Base-by-base conservation (phyloP, 805 yeast genomes). In the Komagataella pastoris region DNA sequence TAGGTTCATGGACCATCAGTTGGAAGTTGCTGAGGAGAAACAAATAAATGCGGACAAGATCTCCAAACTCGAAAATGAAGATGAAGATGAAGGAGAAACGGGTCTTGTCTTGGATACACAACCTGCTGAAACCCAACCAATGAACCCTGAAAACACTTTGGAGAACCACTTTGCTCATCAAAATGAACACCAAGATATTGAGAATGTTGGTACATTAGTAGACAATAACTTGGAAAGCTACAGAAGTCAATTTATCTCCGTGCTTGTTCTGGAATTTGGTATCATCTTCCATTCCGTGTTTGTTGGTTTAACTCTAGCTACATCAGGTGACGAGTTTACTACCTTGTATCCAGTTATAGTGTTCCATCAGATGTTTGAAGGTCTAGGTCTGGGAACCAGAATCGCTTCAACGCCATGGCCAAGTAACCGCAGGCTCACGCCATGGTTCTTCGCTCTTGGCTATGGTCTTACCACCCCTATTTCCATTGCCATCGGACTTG, bases 301-400 rank as follows among this genome's bases (percentile, higher is more conserved):
- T 66, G 76, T 85, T 55, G 91, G 91, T 47, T 70, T 84, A 55
- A 74, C 85, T 4, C 67, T 84, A 54, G 86, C 86, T 6, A 76
- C 80, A 18, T 63, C 81, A 8, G 85, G 82, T 47, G 81, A 77
- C 8, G 85, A 83, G 59, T 84, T 82, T 62, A 70, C 67, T 47
- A 74, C 85, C 4, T 69, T 85, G 48, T 84, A 81, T 60, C 70
- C 80, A 49, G 91, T 84, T 7, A 56, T 79, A 46, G 78, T 81
- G 4, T 85, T 84, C 73, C 91, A 85, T 65, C 91, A 85, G 65
- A 72, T 80, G 60, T 85, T 85, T 60, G 91, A 85, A 69, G 91
- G 91, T 56, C 72, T 85, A 51, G 91, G 91, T 58, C 72, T 84
- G 55, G 90, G 91, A 36, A 73, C 90, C 8, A 75, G 93, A 62